phyloP scores from a whole-genome alignment of 2,329 filamentous ascomycete species.

The Aspergillus sp. region DNA sequence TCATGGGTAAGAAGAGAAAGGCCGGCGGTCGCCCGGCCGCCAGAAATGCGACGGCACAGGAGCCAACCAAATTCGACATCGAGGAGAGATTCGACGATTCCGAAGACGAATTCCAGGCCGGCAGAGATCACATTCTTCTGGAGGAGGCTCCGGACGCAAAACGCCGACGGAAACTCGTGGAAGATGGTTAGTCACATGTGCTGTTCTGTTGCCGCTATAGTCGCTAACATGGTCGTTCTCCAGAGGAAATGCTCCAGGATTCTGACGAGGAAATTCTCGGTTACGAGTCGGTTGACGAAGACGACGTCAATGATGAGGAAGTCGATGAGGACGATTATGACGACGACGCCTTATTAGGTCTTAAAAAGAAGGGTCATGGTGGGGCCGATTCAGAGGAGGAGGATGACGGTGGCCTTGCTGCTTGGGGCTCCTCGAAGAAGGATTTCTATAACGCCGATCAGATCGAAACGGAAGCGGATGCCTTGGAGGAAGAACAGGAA shows the following conservation, averaged over 20 bases:
- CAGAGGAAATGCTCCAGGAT: constrained; percentile 56
- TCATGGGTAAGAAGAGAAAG: constrained; percentile 66
- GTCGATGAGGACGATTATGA: constrained; percentile 39
- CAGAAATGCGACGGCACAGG: constrained; percentile 26
- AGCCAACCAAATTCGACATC: constrained; percentile 34
- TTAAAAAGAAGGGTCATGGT: constrained; percentile 18
- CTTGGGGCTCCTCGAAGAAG: constrained; percentile 82
- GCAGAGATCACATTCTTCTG: constrained; percentile 80
- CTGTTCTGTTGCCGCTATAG: not conserved
- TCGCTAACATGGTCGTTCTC: constrained; percentile 14
- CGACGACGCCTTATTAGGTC: constrained; percentile 19
- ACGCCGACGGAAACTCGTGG: constrained; percentile 65
- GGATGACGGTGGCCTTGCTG: constrained; percentile 58
- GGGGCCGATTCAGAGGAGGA: constrained; percentile 35
- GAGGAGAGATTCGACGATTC: constrained; percentile 84
- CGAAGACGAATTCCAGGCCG: constrained; percentile 88
- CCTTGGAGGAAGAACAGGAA: constrained; percentile 87
- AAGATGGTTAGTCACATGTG: constrained; percentile 55
- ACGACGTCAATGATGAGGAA: constrained; percentile 41
- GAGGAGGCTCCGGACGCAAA: constrained; percentile 79
- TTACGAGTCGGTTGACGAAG: constrained; percentile 48
- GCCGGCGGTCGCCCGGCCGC: constrained; percentile 50
- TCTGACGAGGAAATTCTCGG: constrained; percentile 64
- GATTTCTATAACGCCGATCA: constrained; percentile 92
- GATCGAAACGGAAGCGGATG: constrained; percentile 68